Evolutionary conservation across 116 monocot species (phyloP).

Genomic region (Zostera marina): DNA sequence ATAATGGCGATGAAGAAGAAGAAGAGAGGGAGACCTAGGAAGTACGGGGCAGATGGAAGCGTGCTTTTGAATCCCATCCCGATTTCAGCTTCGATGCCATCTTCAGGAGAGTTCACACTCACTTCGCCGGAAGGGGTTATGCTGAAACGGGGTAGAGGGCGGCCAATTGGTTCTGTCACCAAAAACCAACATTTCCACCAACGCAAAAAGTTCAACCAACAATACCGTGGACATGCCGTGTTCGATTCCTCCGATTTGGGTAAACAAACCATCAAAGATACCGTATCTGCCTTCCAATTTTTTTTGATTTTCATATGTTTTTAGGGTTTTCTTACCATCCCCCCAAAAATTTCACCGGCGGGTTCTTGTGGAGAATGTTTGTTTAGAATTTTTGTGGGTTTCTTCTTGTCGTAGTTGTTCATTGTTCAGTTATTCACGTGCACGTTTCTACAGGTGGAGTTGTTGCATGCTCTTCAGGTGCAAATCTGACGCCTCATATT

Average conservation of each 20-base stretch:
- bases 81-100: conserved; percentile 33
- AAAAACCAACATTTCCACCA: conserved; percentile 10
- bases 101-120: conserved; percentile 11
- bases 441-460: conserved; percentile 14
- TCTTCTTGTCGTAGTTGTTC: no score
- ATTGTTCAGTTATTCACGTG: no score
- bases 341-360: no score
- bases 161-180: conserved; percentile 19
- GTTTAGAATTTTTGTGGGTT: no score
- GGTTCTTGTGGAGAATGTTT: no score
- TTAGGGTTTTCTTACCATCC: neutral
- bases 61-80: conserved; percentile 30
- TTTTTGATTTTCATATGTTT: neutral
- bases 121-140: conserved; percentile 7
- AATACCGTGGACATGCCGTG: neutral
- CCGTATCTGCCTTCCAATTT: neutral
- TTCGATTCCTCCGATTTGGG: conserved; percentile 12
- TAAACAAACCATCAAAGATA: neutral
- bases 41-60: conserved; percentile 45
- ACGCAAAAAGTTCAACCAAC: neutral
- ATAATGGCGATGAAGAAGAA: conserved; percentile 18
- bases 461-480: conserved; percentile 23
- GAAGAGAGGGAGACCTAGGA: conserved; percentile 53
- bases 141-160: conserved; percentile 40
- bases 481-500: conserved; percentile 32